Evolutionary conservation across 768 basidiomycete genomes (phyloP).

Genomic region (Cystobasidiopsis lactophilus): DNA sequence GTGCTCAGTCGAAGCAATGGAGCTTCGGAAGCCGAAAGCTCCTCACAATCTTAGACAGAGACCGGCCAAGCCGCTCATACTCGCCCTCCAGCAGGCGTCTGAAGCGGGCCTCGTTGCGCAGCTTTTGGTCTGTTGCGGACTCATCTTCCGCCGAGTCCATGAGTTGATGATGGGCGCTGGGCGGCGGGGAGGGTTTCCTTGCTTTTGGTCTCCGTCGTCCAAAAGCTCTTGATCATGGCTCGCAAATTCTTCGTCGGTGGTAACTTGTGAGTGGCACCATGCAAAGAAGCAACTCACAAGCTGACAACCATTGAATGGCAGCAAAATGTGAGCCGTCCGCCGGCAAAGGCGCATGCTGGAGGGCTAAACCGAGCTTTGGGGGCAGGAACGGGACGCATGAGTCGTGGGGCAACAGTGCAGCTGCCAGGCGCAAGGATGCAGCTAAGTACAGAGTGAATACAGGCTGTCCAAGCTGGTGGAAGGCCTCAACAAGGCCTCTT

Average conservation of each 20-base stretch:
- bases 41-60: slow-evolving; percentile 44
- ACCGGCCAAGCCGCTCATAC: slow-evolving; percentile 46
- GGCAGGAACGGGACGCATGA: background rate
- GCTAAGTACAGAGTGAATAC: slow-evolving; percentile 95
- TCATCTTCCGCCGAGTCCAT: too few relatives aligned
- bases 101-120: slow-evolving; percentile 58
- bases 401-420: background rate
- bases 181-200: too few relatives aligned
- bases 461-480: slow-evolving; percentile 45
- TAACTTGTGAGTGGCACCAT: slow-evolving; percentile 2
- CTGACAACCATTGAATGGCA: background rate
- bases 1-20: background rate
- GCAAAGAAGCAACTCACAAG: background rate
- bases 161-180: too few relatives aligned
- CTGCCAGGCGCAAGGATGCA: slow-evolving; percentile 3
- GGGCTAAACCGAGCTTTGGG: background rate
- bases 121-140: slow-evolving; percentile 33
- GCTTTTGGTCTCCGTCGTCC: background rate
- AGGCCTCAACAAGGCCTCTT: slow-evolving; percentile 49
- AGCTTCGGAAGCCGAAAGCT: slow-evolving; percentile 2
- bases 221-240: slow-evolving; percentile 19
- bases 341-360: background rate
- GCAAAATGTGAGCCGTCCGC: background rate
- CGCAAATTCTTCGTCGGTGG: slow-evolving; percentile 82
- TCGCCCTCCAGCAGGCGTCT: slow-evolving; percentile 46